phyloP scores from a whole-genome alignment of 2,329 filamentous ascomycete species.

The Atkinsonella hypoxylon region DNA sequence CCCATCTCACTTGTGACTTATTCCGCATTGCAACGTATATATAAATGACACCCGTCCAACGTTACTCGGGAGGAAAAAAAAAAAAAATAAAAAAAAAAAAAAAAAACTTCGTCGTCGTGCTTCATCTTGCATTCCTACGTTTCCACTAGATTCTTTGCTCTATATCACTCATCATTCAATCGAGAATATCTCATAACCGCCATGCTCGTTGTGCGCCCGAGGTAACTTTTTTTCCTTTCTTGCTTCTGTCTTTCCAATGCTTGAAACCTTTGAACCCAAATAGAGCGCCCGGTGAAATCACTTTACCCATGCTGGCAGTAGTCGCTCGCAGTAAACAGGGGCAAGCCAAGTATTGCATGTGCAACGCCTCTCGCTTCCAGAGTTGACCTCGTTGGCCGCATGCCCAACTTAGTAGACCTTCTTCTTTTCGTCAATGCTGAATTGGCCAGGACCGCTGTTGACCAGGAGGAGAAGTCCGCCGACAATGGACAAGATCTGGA shows the following conservation, averaged over 20 bases:
- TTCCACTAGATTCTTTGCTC: neutral
- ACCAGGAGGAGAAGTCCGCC: conserved; percentile 91
- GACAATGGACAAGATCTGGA: conserved; percentile 98
- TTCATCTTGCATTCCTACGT: neutral
- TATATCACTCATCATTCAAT: conserved; percentile 3
- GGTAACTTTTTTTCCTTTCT: neutral
- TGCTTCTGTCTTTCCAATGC: neutral
- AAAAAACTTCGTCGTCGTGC: neutral
- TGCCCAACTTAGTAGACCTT: conserved; percentile 71
- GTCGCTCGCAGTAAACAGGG: neutral
- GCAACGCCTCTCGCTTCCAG: neutral
- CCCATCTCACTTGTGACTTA: too few species aligned
- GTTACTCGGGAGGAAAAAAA: too few species aligned
- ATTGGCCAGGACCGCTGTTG: conserved; percentile 95
- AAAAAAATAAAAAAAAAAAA: too few species aligned
- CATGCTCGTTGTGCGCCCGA: conserved; percentile 5
- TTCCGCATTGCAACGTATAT: too few species aligned
- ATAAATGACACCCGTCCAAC: too few species aligned
- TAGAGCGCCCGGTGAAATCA: conserved; percentile 1
- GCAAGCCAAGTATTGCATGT: conserved; percentile 9
- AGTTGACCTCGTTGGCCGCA: neutral
- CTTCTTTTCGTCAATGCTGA: conserved; percentile 99
- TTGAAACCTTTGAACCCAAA: conserved; percentile 1
- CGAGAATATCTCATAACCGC: conserved; percentile 7
- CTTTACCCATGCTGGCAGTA: neutral